Percentiles rank a stretch among this genome's conserved stretches.
phyloP scores from a whole-genome alignment of 306 rosid species.

The Rosa rugosa region DNA sequence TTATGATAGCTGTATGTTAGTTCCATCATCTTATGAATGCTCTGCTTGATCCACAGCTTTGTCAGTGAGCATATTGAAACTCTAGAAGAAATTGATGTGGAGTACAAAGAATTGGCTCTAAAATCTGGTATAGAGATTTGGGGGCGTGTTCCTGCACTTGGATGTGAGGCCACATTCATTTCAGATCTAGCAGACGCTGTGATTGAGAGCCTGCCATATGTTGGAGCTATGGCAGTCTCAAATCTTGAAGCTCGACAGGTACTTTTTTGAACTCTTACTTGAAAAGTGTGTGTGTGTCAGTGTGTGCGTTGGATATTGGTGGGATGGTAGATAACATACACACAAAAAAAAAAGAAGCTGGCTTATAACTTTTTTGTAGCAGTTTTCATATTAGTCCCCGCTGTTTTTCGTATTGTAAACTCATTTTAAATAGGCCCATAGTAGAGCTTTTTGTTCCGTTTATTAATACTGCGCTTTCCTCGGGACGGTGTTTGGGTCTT shows the following conservation, averaged over 20 bases:
- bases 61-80: conserved; percentile 99
- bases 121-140: conserved; percentile 85
- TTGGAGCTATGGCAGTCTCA: conserved; percentile 99
- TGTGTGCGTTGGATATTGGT: not conserved
- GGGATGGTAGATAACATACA: not conserved
- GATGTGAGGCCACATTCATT: conserved; percentile 92
- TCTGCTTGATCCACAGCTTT: conserved; percentile 67
- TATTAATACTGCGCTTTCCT: not conserved
- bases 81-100: conserved; percentile 95
- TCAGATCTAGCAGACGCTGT: conserved; percentile 99
- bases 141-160: conserved; percentile 99
- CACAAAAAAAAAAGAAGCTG: not conserved
- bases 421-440: not conserved
- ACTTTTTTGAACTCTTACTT: conserved; percentile 13
- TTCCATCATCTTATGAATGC: conserved; percentile 1
- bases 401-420: not conserved
- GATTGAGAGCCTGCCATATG: conserved; percentile 93
- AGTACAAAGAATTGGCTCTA: conserved; percentile 92
- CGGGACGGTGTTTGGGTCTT: conserved; percentile 31
- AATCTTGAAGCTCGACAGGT: conserved; percentile 99
- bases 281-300: not conserved
- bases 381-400: not conserved
- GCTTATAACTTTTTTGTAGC: not conserved
- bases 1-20: not conserved
- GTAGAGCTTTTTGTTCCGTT: not conserved